A percentile compares a stretch with the other conserved stretches of the same genome.
phyloP scores from a whole-genome alignment of 2,329 filamentous ascomycete species.

The Claviceps pazoutovae region DNA sequence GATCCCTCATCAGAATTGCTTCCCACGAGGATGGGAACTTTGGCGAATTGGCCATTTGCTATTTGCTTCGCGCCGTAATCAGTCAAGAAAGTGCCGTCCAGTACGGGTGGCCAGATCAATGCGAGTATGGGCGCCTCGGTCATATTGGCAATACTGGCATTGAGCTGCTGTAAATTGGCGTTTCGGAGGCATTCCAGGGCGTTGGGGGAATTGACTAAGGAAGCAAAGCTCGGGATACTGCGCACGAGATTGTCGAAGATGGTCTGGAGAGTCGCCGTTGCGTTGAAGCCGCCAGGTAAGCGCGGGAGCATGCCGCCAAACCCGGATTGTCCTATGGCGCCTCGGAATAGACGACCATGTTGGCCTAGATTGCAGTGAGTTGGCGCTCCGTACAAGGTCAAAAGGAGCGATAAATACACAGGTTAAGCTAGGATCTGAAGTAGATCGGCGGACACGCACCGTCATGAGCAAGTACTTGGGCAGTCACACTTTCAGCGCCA shows the following conservation, averaged over 20 bases:
- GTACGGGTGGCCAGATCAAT: neutral
- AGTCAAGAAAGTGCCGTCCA: neutral
- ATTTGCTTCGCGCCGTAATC: neutral
- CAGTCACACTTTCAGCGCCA: constrained; percentile 30
- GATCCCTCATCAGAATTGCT: neutral
- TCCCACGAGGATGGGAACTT: neutral
- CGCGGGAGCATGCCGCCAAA: neutral
- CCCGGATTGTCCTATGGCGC: neutral
- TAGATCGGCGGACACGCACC: constrained; percentile 8
- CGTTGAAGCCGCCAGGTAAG: neutral
- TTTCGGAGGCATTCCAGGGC: neutral
- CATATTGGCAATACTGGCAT: neutral
- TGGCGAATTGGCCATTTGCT: neutral
- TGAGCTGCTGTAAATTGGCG: neutral
- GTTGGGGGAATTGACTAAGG: neutral
- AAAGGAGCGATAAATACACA: too few relatives aligned
- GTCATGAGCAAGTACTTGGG: constrained; percentile 33
- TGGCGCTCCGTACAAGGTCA: too few relatives aligned
- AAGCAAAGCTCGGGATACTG: neutral
- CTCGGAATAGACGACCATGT: neutral
- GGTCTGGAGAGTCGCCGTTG: neutral
- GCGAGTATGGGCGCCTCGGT: too few relatives aligned
- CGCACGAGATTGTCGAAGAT: neutral
- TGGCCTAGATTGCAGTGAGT: neutral
- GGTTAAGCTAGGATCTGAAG: neutral